phyloP scores from a whole-genome alignment of 345 rosid species.

The Erodium maritimum region DNA sequence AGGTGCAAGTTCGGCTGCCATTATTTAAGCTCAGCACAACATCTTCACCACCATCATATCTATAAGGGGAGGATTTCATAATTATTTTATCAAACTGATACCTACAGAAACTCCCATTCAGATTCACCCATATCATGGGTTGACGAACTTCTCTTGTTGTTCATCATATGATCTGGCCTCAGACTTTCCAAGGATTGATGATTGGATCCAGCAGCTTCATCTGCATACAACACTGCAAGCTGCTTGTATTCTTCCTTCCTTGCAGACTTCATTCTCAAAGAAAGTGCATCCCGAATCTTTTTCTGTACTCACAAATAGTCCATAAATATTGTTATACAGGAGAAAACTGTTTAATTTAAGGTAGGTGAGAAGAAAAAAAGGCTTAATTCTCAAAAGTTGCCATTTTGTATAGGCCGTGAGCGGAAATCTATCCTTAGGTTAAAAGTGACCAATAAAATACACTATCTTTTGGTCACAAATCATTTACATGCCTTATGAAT shows the following conservation, averaged over 20 bases:
- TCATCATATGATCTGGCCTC: constrained; percentile 15
- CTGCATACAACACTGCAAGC: constrained; percentile 31
- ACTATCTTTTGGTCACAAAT: too few species aligned
- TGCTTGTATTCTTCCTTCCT: constrained; percentile 56
- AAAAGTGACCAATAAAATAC: too few species aligned
- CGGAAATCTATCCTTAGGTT: too few species aligned
- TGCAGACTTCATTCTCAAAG: constrained; percentile 41
- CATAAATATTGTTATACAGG: background rate
- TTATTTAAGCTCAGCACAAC: too few species aligned
- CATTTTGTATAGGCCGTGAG: too few species aligned
- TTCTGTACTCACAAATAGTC: constrained; percentile 21
- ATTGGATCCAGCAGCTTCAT: constrained; percentile 16
- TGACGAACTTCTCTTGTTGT: constrained; percentile 13
- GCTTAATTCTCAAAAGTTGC: too few species aligned
- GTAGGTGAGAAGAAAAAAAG: background rate
- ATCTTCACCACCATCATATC: too few species aligned
- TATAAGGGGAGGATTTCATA: background rate
- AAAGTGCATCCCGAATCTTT: constrained; percentile 44
- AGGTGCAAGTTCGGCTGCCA: too few species aligned
- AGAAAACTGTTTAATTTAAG: background rate
- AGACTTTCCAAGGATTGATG: too few species aligned
- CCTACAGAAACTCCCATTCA: constrained; percentile 77
- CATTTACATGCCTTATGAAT: too few species aligned
- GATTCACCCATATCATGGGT: constrained; percentile 27
- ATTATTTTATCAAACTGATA: constrained; percentile 4